phyloP scores from a whole-genome alignment of 768 basidiomycete genomes.

The Strobilomyces echinocephalus region DNA sequence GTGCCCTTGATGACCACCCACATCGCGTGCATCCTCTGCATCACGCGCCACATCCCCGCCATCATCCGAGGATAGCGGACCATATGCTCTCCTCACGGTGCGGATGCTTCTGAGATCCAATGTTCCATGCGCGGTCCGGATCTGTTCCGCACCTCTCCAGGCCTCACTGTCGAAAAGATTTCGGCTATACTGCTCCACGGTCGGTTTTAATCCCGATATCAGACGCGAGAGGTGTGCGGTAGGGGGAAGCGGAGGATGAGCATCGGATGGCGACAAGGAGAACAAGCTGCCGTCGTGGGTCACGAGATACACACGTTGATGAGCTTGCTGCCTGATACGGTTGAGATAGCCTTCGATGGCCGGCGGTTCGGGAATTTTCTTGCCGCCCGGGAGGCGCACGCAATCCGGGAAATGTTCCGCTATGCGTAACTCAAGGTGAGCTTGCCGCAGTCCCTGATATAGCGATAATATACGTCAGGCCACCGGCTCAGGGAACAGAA shows the following conservation, averaged over 20 bases:
- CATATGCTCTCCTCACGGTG: slow-evolving; percentile 53
- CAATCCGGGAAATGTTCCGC: slow-evolving; percentile 60
- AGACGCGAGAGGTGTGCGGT: slow-evolving; percentile 38
- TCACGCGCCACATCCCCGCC: slow-evolving; percentile 26
- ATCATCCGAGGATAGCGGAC: slow-evolving; percentile 24
- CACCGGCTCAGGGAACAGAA: not conserved
- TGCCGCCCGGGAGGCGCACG: slow-evolving; percentile 38
- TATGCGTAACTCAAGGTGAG: slow-evolving; percentile 69
- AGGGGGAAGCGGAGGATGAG: slow-evolving; percentile 69
- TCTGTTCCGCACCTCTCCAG: slow-evolving; percentile 57
- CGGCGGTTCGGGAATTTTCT: slow-evolving; percentile 64
- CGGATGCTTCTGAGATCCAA: slow-evolving; percentile 70
- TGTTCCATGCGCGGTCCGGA: slow-evolving; percentile 61
- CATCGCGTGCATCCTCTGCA: slow-evolving; percentile 53
- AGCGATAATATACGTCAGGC: slow-evolving; percentile 7
- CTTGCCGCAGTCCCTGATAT: slow-evolving; percentile 35
- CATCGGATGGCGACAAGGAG: slow-evolving; percentile 43
- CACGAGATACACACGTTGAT: slow-evolving; percentile 61
- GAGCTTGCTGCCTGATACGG: slow-evolving; percentile 55
- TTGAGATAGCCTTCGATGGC: slow-evolving; percentile 84
- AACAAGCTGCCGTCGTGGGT: slow-evolving; percentile 75
- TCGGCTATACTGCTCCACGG: slow-evolving; percentile 27
- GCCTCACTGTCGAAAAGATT: slow-evolving; percentile 49
- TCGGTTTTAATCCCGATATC: slow-evolving; percentile 26
- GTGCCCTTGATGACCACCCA: slow-evolving; percentile 57